Evolutionary conservation across 495 filamentous ascomycete genomes (phyloP), one percentile per base, ranked within the genome.

Genomic region (Penicillium coffeae): DNA sequence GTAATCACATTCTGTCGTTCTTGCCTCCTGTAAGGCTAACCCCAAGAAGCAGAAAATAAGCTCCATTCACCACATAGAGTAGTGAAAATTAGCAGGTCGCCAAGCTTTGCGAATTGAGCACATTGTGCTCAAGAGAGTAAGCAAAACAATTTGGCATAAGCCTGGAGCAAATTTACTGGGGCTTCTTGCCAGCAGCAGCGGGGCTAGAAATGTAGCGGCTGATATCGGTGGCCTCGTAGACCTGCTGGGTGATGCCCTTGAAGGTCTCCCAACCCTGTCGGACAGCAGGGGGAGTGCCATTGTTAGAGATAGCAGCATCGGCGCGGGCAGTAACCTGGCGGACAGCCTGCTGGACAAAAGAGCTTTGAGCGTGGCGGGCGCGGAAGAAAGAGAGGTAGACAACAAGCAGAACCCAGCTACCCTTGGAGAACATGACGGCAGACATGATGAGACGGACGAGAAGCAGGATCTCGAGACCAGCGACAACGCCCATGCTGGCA

Each of bases 351-450:
- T 92, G 87, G 21, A 97, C 87, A 59, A 97, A 96, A 43, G 68
- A 78, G 76, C 90, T 96, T 79, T 97, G 94, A 47, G 88, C 78
- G 68, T 85, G 90, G 56, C 93, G 81, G 30, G 90, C 85, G 44
- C 93, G 88, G 65, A 97, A 83, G 82, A 98, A 98, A 56, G 82
- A 78, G 56, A 90, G 86, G 78, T 97, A 98, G 70, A 93, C 62
- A 38, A 76, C 66, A 32, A 97, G 63, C 21, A 97, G 75, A 63
- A 96, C 79, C 88, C 92, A 95, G 63, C 87, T 90, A 47, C 90
- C 86, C 67, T 85, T 87, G 71, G 82, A 81, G 79, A 96, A 96
- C 51, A 90, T 76, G 46, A 97, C 68, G 42, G 86, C 87, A 27
- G 85, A 83, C 15, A 87, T 69, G 43, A 92, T 67, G 46, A 98